Evolutionary conservation across 2,329 filamentous ascomycete species (phyloP).

Genomic region (Claviceps quebecensis): DNA sequence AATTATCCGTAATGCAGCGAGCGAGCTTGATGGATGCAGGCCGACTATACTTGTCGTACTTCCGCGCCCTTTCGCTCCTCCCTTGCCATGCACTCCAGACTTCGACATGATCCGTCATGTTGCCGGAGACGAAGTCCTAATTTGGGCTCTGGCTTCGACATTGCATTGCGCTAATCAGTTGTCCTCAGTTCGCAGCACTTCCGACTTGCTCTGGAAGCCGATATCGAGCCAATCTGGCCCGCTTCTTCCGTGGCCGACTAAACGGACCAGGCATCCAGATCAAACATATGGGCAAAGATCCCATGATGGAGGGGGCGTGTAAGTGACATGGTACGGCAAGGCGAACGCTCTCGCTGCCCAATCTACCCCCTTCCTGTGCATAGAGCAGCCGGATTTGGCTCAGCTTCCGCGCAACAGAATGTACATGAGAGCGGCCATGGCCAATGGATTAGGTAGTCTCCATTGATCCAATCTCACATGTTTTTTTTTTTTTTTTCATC

Average conservation of each 20-base stretch:
- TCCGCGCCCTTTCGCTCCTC: neutral
- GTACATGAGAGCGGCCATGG: too few species aligned
- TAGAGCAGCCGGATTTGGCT: too few species aligned
- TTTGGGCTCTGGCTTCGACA: neutral
- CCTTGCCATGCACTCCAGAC: neutral
- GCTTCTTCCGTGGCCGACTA: neutral
- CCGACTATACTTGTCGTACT: neutral
- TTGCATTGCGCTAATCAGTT: neutral
- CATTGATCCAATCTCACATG: too few species aligned
- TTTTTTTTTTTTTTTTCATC: too few species aligned
- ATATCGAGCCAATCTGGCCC: neutral
- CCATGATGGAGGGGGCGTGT: neutral
- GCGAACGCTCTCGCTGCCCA: too few species aligned
- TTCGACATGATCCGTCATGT: neutral
- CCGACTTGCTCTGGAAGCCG: neutral
- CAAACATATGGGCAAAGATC: too few species aligned
- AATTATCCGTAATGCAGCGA: too few species aligned
- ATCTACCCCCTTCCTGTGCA: too few species aligned
- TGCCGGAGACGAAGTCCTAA: neutral
- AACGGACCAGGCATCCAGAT: neutral
- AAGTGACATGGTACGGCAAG: too few species aligned
- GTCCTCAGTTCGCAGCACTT: neutral
- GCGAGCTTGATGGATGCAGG: too few species aligned
- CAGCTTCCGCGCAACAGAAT: too few species aligned
- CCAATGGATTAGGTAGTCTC: too few species aligned